These are phyloP conservation scores for Rhodotorula sp. DNA, from an alignment of 1,284 basidiomycete species.

Conservation along the genomic window DNA sequence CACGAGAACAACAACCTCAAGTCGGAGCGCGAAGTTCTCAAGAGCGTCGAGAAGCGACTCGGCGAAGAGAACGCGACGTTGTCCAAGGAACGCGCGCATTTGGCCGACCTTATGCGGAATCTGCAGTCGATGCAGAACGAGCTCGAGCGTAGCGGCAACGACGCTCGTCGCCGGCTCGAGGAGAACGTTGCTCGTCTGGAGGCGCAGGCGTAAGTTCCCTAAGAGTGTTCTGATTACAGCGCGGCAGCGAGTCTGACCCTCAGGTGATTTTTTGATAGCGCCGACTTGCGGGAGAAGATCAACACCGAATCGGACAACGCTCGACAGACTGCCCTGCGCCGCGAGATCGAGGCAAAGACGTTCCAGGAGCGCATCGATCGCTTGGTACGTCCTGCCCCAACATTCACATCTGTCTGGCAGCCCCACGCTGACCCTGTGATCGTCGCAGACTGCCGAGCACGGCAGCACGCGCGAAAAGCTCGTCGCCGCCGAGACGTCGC, in stretches of 20 bases:
- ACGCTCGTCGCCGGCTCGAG: constrained; percentile 75
- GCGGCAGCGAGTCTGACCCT: background rate
- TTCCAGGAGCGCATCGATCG: constrained; percentile 71
- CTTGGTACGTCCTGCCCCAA: constrained; percentile 55
- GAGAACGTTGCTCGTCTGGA: constrained; percentile 75
- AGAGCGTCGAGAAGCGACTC: constrained; percentile 74
- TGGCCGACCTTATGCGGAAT: constrained; percentile 81
- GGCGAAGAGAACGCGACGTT: constrained; percentile 80
- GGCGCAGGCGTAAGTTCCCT: constrained; percentile 61
- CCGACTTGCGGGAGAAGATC: constrained; percentile 73
- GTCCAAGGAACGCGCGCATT: constrained; percentile 73
- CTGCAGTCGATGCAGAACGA: constrained; percentile 87
- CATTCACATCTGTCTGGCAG: too few relatives aligned
- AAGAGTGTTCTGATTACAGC: background rate
- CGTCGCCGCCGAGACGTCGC: constrained; percentile 73
- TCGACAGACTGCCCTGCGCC: constrained; percentile 69
- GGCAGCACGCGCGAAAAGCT: constrained; percentile 70
- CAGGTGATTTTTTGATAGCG: constrained; percentile 52
- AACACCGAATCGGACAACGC: constrained; percentile 74
- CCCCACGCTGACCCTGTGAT: background rate
- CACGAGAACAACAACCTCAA: constrained; percentile 81
- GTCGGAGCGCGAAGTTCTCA: constrained; percentile 89
- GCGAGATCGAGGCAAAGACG: constrained; percentile 76
- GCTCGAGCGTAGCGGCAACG: constrained; percentile 74
- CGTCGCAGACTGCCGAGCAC: constrained; percentile 62